A percentile compares a stretch with the other conserved stretches of the same genome.
Evolutionary conservation across 352 stramenopile species (phyloP).

Genomic region (Phytopythium helicoides): DNA sequence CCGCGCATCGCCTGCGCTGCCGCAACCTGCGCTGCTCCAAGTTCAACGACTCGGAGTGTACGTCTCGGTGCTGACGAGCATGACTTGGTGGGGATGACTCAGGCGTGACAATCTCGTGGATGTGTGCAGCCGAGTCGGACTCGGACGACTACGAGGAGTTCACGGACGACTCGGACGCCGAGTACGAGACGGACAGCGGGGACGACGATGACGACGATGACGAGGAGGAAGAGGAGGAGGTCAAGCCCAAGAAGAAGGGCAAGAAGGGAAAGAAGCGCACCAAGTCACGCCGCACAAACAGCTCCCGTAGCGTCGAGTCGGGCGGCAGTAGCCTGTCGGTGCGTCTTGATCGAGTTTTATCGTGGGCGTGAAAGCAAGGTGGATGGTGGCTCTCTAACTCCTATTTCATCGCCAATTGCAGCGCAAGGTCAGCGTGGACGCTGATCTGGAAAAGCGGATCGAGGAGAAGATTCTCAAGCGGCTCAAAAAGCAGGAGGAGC

Average conservation of each 20-base stretch:
- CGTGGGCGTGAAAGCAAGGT: not conserved
- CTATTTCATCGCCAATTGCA: slow-evolving; percentile 3
- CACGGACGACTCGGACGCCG: slow-evolving; percentile 55
- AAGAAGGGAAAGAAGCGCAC: slow-evolving; percentile 40
- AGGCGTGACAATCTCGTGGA: not conserved
- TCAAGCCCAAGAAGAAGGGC: slow-evolving; percentile 55
- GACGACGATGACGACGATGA: slow-evolving; percentile 59
- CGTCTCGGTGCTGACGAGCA: slow-evolving; percentile 7
- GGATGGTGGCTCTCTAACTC: not conserved
- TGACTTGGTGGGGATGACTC: no score
- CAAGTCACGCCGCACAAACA: slow-evolving; percentile 48
- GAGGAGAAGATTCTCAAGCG: slow-evolving; percentile 86
- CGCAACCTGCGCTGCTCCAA: slow-evolving; percentile 86
- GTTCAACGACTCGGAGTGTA: slow-evolving; percentile 89
- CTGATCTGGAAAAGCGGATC: slow-evolving; percentile 78
- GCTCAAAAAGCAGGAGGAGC: slow-evolving; percentile 87
- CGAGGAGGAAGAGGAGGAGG: slow-evolving; percentile 64
- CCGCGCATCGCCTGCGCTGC: slow-evolving; percentile 82
- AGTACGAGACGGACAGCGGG: slow-evolving; percentile 62
- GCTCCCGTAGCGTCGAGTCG: slow-evolving; percentile 39
- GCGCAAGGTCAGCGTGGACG: slow-evolving; percentile 66
- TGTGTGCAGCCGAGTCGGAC: slow-evolving; percentile 53
- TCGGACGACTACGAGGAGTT: slow-evolving; percentile 64
- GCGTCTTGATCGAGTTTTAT: slow-evolving; percentile 3
- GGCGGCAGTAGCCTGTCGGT: slow-evolving; percentile 28